Percentiles rank a stretch among this genome's conserved stretches.
Evolutionary conservation across 1,284 basidiomycete genomes (phyloP).

Genomic region (Erythrobasidium hasegawianum): DNA sequence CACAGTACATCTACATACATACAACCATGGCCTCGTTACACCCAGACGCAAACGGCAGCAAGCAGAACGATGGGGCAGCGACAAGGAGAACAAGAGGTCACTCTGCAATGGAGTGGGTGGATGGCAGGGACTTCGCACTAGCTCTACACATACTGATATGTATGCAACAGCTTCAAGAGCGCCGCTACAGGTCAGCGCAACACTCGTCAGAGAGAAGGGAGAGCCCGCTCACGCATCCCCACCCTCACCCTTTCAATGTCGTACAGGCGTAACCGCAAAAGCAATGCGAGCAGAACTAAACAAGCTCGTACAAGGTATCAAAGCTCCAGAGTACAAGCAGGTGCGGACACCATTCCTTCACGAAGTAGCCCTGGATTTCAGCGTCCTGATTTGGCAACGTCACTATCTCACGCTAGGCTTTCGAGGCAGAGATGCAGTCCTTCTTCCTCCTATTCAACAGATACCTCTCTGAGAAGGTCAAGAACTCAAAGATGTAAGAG

Average conservation of each 20-base stretch:
- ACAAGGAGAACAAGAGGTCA: slow-evolving; percentile 20
- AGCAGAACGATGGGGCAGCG: neutral
- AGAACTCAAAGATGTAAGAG: slow-evolving; percentile 87
- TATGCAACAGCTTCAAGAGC: slow-evolving; percentile 5
- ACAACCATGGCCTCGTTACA: neutral
- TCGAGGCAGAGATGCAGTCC: slow-evolving; percentile 96
- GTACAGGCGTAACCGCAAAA: slow-evolving; percentile 92
- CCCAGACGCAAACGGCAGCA: slow-evolving; percentile 4
- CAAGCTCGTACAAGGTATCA: slow-evolving; percentile 75
- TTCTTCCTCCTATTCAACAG: slow-evolving; percentile 99
- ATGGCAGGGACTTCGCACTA: no score
- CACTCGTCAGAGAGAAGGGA: neutral
- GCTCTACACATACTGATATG: no score
- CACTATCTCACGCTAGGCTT: slow-evolving; percentile 59
- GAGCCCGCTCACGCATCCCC: neutral
- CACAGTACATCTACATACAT: no score
- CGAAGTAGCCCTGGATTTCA: neutral
- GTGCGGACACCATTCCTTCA: slow-evolving; percentile 55
- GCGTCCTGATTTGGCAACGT: neutral
- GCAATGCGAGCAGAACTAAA: slow-evolving; percentile 98
- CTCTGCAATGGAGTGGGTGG: slow-evolving; percentile 21
- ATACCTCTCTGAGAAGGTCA: slow-evolving; percentile 90
- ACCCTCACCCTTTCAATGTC: slow-evolving; percentile 49
- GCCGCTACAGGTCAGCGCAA: slow-evolving; percentile 15
- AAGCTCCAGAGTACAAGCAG: slow-evolving; percentile 75